Base-by-base conservation (phyloP, 2,329 filamentous ascomycete species). In the Cytospora piceicola region DNA sequence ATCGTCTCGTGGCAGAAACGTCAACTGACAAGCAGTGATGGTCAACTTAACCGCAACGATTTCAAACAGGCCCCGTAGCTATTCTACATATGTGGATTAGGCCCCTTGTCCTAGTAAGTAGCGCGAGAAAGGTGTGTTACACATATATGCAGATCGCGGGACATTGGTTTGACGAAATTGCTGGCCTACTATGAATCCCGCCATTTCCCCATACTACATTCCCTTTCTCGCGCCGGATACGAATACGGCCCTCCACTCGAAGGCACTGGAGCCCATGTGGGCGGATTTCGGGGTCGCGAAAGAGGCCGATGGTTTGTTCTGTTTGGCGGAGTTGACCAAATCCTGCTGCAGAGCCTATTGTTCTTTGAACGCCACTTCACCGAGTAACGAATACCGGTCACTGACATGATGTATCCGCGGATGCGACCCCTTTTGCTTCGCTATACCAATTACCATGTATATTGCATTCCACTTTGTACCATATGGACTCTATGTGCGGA, bases 391-490 rank as follows among this genome's bases (percentile, higher is more conserved):
- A n/a, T n/a, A n/a, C 59, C 52, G 36, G 55, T 34, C 52, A 51
- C 27, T 49, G n/a, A 62, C 24, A 62, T 56, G 60, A 62, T 34
- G 60, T 62, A 49, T 53, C 52, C 54, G n/a, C 20, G 20, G 6
- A 46, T 22, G 17, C 42, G 42, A 20, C 7, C 46, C 46, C 46
- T 20, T 12, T 12, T 49, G 46, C 46, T 24, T 49, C 8, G 46
- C 46, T n/a, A 49, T 42, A 46, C 54, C 17, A 46, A 9, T 7
- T 22, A 46, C 46, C n/a, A 24, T 22, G 9, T 24, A 15, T 9
- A 36, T 36, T 36, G 46, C n/a, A n/a, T 22, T 24, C 46, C 46
- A 49, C 46, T 24, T 22, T 14, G 46, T n/a, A 24, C 22, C 24
- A 3, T 24, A 7, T 49, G 46, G 22, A 24, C 9, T 49, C 17